Evolutionary conservation across 2,329 filamentous ascomycete genomes (phyloP).

Genomic region (Sphaceloma murrayae): DNA sequence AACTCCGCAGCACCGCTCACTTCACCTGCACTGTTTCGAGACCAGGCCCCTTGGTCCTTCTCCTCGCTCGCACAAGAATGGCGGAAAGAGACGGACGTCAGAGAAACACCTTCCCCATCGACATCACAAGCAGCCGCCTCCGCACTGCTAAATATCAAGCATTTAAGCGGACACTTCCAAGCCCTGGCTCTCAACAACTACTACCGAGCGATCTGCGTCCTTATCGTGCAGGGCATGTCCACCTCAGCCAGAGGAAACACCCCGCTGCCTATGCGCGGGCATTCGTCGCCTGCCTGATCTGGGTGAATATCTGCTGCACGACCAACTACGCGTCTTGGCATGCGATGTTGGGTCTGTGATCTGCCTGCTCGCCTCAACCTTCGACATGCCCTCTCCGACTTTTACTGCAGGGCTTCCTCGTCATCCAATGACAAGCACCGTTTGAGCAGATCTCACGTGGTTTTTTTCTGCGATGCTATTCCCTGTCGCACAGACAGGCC

Average conservation of each 20-base stretch:
- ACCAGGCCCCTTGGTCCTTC: no score
- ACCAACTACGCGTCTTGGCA: not conserved
- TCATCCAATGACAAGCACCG: no score
- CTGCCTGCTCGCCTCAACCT: not conserved
- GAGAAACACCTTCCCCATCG: no score
- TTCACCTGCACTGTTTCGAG: not conserved
- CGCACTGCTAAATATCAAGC: constrained; percentile 2
- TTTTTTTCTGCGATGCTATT: no score
- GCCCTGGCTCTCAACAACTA: not conserved
- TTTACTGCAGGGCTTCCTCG: no score
- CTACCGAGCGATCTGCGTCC: constrained; percentile 8
- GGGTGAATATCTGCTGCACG: not conserved
- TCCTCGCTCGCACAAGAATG: no score
- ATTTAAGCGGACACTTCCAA: constrained; percentile 3
- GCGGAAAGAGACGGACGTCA: constrained; percentile 2
- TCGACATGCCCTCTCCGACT: not conserved
- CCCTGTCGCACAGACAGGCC: no score
- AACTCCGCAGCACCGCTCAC: not conserved
- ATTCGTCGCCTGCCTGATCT: constrained; percentile 5
- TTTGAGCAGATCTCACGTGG: no score
- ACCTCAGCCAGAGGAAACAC: not conserved
- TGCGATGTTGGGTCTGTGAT: constrained; percentile 4
- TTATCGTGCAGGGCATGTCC: not conserved
- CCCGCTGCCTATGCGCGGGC: no score
- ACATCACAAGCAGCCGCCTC: constrained; percentile 7